Evolutionary conservation across 441 rosid genomes (phyloP).

Genomic region (Viola pubescens): DNA sequence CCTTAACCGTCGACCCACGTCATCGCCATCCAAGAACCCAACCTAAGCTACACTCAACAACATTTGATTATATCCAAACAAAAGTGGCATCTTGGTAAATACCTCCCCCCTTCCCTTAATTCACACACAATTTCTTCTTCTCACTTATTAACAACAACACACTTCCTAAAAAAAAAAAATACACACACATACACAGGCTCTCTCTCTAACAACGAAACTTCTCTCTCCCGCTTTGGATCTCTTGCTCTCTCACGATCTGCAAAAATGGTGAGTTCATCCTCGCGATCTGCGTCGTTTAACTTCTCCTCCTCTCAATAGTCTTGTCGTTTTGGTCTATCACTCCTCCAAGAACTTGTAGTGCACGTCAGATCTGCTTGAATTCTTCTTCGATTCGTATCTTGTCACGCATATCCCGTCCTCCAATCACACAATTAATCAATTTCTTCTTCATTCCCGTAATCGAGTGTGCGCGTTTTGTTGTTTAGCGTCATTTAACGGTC

Average conservation of each 20-base stretch:
- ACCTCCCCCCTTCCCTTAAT: not conserved
- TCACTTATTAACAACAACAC: constrained; percentile 10
- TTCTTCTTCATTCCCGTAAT: constrained; percentile 8
- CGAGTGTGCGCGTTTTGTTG: not conserved
- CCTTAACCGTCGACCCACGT: not conserved
- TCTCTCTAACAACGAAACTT: not conserved
- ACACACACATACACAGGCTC: not conserved
- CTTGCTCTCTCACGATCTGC: constrained; percentile 18
- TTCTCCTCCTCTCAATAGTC: not conserved
- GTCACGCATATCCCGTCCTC: not conserved
- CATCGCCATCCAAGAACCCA: not conserved
- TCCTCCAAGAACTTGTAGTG: constrained; percentile 5
- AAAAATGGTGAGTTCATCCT: constrained; percentile 47
- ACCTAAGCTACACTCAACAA: not conserved
- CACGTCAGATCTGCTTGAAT: constrained; percentile 55
- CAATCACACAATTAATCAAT: constrained; percentile 7
- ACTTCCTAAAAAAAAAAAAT: constrained; percentile 2
- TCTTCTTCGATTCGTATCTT: constrained; percentile 29
- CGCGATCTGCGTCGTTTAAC: constrained; percentile 20
- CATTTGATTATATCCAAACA: constrained; percentile 2
- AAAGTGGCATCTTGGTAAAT: constrained; percentile 26
- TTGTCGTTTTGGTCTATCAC: constrained; percentile 5
- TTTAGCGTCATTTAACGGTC: constrained; percentile 6
- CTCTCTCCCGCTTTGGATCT: constrained; percentile 20
- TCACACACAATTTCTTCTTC: constrained; percentile 18